Conservation (phyloP, 306 rosid species). For the Malus fusca region DNA sequence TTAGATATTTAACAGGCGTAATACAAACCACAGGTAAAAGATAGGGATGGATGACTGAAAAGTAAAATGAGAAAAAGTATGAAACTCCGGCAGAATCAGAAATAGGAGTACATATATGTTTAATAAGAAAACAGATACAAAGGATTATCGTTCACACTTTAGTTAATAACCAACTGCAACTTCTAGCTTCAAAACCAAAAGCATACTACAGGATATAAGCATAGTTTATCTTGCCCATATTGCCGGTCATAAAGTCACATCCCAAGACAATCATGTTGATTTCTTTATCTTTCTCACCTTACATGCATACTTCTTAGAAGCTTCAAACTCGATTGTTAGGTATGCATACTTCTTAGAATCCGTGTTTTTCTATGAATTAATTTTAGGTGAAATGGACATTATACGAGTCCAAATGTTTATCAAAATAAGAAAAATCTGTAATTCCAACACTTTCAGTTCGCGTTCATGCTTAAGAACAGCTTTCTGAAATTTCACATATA, state of each 20-base stretch:
- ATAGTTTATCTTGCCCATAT: neutral
- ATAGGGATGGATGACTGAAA: neutral
- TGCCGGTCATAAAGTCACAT: neutral
- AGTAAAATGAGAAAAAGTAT: neutral
- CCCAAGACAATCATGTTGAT: neutral
- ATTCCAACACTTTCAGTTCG: neutral
- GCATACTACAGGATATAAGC: neutral
- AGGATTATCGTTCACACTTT: constrained; percentile 10
- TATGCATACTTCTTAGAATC: neutral
- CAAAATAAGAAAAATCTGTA: neutral
- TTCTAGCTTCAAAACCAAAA: neutral
- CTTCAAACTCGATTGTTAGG: neutral
- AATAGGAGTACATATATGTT: neutral
- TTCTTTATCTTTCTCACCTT: neutral
- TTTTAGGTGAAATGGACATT: neutral
- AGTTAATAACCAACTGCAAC: neutral
- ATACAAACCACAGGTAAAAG: neutral
- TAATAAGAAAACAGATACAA: neutral
- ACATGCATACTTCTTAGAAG: neutral
- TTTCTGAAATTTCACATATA: neutral
- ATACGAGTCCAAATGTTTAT: neutral
- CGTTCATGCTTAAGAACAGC: neutral
- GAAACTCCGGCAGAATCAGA: neutral
- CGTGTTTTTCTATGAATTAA: neutral
- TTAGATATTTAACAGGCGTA: neutral